A percentile compares a stretch with the other conserved stretches of the same genome.
Conservation (phyloP, 106 monocot genomes). For the Allium cepa region DNA sequence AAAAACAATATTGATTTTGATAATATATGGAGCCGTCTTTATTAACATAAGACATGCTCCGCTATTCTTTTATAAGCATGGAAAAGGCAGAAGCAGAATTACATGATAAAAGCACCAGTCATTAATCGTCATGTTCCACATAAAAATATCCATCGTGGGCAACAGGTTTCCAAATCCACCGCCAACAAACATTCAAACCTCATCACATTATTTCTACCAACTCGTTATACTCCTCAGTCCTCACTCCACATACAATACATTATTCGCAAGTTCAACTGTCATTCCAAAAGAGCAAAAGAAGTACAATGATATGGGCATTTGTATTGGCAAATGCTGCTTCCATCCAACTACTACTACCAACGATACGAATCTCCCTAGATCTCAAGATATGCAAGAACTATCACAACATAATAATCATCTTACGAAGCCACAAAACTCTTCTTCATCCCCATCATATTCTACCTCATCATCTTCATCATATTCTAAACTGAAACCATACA, state of each 20-base stretch:
- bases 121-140: neutral
- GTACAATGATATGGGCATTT: conserved; percentile 28
- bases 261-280: neutral
- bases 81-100: neutral
- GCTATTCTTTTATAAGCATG: no score
- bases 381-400: conserved; percentile 26
- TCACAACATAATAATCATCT: conserved; percentile 7
- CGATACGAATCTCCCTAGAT: neutral
- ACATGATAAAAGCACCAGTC: conserved; percentile 1
- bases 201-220: neutral
- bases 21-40: no score
- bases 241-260: neutral
- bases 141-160: conserved; percentile 1
- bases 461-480: conserved; percentile 1
- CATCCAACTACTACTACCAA: neutral
- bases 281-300: neutral
- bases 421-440: neutral
- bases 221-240: neutral
- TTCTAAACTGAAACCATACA: conserved; percentile 1
- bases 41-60: no score
- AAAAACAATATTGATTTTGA: no score
- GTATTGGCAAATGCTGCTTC: conserved; percentile 30
- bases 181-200: conserved; percentile 5
- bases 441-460: conserved; percentile 1
- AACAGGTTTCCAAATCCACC: neutral